These are phyloP conservation scores for Neonectria punicea DNA, from an alignment of 2,329 filamentous ascomycete species.

Conservation along the genomic window DNA sequence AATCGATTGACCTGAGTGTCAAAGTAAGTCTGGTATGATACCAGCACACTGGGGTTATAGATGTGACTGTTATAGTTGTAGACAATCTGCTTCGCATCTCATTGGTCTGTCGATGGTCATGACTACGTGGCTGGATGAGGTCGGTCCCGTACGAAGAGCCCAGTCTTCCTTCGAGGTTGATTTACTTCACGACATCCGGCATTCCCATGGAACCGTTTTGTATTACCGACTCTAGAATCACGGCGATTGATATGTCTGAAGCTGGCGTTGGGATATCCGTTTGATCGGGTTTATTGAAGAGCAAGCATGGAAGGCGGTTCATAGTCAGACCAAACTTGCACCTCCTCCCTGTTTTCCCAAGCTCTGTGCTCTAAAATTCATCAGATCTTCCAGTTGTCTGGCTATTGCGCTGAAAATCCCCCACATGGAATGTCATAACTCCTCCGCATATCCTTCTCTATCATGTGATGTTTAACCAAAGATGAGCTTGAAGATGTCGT, in stretches of 20 bases:
- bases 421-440: constrained; percentile 27
- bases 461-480: constrained; percentile 62
- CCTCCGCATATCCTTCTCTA: constrained; percentile 2
- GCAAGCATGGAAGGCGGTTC: constrained; percentile 13
- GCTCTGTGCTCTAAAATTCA: constrained; percentile 35
- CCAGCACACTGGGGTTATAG: neutral
- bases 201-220: neutral
- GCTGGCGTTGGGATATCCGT: constrained; percentile 1
- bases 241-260: constrained; percentile 16
- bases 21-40: neutral
- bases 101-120: neutral
- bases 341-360: constrained; percentile 11
- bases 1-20: neutral
- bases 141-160: neutral
- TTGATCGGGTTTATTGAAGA: constrained; percentile 1
- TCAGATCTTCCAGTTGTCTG: constrained; percentile 36
- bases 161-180: neutral
- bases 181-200: neutral
- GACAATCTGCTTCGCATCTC: neutral
- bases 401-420: constrained; percentile 15
- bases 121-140: neutral
- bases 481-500: constrained; percentile 94
- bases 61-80: neutral
- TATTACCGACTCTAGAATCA: constrained; percentile 10
- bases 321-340: constrained; percentile 21